Evolutionary conservation across 306 rosid species (phyloP).

Genomic region (Dalbergia cochinchinensis): DNA sequence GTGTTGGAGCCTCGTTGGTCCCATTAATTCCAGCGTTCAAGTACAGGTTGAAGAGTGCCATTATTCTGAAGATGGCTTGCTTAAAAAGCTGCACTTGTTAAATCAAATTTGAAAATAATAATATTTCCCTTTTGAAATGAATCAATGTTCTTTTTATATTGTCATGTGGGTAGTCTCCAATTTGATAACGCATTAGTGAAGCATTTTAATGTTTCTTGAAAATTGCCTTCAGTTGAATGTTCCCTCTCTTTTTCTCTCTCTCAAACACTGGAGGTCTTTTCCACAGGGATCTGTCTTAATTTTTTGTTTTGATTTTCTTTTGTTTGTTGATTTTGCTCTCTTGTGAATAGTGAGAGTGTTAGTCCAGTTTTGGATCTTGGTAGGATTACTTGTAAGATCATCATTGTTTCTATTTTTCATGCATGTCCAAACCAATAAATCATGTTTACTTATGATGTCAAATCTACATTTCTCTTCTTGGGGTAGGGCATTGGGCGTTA

Average conservation of each 20-base stretch:
- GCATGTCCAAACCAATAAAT: not conserved
- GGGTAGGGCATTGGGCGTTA: slow-evolving; percentile 8
- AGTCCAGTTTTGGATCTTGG: slow-evolving; percentile 23
- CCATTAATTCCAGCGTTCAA: not conserved
- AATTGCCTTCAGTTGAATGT: slow-evolving; percentile 8
- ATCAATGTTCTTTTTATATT: not conserved
- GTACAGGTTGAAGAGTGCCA: not conserved
- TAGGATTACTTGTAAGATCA: slow-evolving; percentile 1
- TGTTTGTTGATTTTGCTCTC: slow-evolving; percentile 4
- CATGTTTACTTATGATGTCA: slow-evolving; percentile 5
- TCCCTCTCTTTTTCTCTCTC: not conserved
- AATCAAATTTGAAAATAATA: not conserved
- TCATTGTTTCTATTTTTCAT: not conserved
- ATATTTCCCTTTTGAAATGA: not conserved
- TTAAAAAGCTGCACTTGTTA: slow-evolving; percentile 25
- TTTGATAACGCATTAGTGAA: slow-evolving; percentile 3
- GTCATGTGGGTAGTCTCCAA: not conserved
- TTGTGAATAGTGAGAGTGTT: not conserved
- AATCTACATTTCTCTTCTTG: not conserved
- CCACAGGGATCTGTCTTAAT: not conserved
- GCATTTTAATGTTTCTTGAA: not conserved
- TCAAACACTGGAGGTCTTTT: not conserved
- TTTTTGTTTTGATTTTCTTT: no score
- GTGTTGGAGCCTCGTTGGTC: slow-evolving; percentile 24
- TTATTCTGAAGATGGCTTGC: slow-evolving; percentile 15